These are phyloP conservation scores for Borovskyia barvae DNA, from an alignment of 208 protist genomes.

Conservation along the genomic window DNA sequence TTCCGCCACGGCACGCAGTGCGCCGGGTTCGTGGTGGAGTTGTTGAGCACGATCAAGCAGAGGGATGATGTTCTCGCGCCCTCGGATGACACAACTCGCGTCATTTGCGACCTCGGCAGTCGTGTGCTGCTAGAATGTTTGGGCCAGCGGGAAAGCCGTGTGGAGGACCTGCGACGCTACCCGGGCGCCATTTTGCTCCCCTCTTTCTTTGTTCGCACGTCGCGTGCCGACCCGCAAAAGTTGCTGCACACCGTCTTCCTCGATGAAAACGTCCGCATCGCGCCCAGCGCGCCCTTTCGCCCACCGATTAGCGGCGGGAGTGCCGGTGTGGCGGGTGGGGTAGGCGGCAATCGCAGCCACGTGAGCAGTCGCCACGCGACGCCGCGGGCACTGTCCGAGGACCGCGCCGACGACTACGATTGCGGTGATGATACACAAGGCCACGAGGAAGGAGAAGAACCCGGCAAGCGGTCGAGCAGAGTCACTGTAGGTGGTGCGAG, in stretches of 20 bases:
- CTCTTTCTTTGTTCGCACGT: slow-evolving; percentile 52
- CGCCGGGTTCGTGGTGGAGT: slow-evolving; percentile 64
- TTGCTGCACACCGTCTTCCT: slow-evolving; percentile 50
- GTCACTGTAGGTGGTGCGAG: background rate
- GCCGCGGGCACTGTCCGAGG: slow-evolving; percentile 13
- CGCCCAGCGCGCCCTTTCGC: slow-evolving; percentile 54
- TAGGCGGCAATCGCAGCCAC: slow-evolving; percentile 3
- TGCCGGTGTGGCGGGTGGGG: background rate
- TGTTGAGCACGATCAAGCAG: slow-evolving; percentile 74
- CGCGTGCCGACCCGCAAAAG: slow-evolving; percentile 13
- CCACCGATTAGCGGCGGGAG: slow-evolving; percentile 1
- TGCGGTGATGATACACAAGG: too few relatives aligned
- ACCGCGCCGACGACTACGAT: background rate
- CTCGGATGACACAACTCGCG: slow-evolving; percentile 35
- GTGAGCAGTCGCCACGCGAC: slow-evolving; percentile 9
- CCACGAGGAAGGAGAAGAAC: background rate
- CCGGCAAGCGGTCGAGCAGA: background rate
- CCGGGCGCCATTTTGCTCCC: slow-evolving; percentile 64
- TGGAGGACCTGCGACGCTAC: slow-evolving; percentile 64
- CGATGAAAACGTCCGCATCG: slow-evolving; percentile 35
- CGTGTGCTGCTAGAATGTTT: slow-evolving; percentile 65
- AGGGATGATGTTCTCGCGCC: slow-evolving; percentile 63
- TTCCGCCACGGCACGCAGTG: slow-evolving; percentile 70
- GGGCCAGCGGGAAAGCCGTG: slow-evolving; percentile 46
- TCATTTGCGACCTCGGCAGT: slow-evolving; percentile 75